Evolutionary conservation across 305 asterid genomes (phyloP).

Genomic region (Solanum chacoense): DNA sequence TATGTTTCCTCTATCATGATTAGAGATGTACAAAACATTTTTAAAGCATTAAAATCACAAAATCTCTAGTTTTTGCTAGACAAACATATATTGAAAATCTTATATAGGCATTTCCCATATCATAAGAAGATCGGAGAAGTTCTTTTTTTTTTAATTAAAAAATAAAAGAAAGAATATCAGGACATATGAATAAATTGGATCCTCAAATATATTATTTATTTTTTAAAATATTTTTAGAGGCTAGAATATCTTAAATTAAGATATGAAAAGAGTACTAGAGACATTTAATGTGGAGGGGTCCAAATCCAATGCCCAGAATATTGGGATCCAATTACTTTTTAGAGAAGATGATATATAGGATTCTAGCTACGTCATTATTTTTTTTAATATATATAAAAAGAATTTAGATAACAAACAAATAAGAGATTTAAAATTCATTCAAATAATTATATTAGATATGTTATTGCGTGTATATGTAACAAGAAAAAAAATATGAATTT

Average conservation of each 20-base stretch:
- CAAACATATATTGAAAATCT: background rate
- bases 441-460: background rate
- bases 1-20: background rate
- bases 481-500: background rate
- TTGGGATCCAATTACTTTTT: conserved; percentile 2
- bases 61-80: background rate
- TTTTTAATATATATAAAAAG: background rate
- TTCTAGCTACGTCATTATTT: background rate
- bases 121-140: background rate
- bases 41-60: background rate
- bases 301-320: background rate
- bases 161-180: background rate
- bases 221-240: background rate
- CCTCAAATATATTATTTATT: background rate
- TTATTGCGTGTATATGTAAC: background rate
- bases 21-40: background rate
- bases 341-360: background rate
- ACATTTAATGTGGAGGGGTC: background rate
- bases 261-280: background rate
- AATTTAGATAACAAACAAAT: background rate
- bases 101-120: background rate
- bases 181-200: background rate
- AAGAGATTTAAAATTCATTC: background rate
- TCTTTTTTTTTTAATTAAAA: background rate
- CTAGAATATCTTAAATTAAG: background rate